Evolutionary conservation across 768 basidiomycete species (phyloP).

Genomic region (Panaeolus cyanescens): DNA sequence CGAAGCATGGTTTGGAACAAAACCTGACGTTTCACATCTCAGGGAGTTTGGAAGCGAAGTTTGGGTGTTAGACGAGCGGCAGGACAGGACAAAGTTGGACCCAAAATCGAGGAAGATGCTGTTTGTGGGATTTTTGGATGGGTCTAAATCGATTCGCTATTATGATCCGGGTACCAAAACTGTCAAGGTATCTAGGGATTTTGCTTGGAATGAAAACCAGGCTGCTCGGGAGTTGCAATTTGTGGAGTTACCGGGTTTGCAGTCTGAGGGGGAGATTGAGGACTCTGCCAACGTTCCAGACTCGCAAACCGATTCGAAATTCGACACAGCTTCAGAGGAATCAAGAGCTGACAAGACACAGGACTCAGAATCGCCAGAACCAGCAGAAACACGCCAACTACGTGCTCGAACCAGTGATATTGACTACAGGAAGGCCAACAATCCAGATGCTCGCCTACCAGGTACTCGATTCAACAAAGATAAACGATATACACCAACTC

Average conservation of each 20-base stretch:
- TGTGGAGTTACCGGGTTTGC: constrained; percentile 11
- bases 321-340: too few species aligned
- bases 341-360: too few species aligned
- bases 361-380: too few species aligned
- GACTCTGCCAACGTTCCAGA: too few species aligned
- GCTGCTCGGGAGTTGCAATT: constrained; percentile 8
- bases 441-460: too few species aligned
- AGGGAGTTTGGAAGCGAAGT: constrained; percentile 27
- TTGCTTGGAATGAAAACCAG: constrained; percentile 25
- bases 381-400: too few species aligned
- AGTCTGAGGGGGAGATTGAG: constrained; percentile 21
- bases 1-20: constrained; percentile 16
- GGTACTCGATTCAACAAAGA: too few species aligned
- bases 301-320: too few species aligned
- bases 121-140: constrained; percentile 24
- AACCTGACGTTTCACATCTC: constrained; percentile 24
- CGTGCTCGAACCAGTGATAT: too few species aligned
- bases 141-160: constrained; percentile 23
- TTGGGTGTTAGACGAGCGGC: constrained; percentile 18
- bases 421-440: too few species aligned
- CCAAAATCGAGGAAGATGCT: constrained; percentile 22
- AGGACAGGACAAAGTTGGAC: constrained; percentile 18
- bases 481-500: too few species aligned
- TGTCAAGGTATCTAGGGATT: constrained; percentile 25
- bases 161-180: constrained; percentile 17